Evolutionary conservation across 495 filamentous ascomycete species (phyloP).

Genomic region (Neurospora sp.): DNA sequence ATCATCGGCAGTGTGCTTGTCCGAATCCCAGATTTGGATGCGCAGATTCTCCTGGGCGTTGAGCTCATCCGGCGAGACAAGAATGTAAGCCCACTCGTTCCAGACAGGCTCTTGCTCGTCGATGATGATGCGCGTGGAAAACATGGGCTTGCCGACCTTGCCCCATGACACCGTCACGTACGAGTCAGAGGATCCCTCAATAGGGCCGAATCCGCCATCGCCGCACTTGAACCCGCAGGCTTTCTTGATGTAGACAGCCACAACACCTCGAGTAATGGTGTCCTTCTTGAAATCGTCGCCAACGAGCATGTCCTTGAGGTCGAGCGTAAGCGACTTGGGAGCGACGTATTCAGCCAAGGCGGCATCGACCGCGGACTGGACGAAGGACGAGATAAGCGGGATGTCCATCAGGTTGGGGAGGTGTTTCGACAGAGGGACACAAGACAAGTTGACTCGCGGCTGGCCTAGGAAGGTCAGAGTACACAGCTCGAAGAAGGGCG

Average conservation of each 20-base stretch:
- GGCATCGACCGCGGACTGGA: conserved; percentile 62
- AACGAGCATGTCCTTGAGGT: conserved; percentile 63
- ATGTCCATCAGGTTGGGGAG: conserved; percentile 62
- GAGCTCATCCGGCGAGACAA: conserved; percentile 58
- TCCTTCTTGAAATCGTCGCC: conserved; percentile 73
- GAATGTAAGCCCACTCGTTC: conserved; percentile 55
- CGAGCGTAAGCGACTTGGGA: conserved; percentile 59
- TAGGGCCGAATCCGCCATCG: conserved; percentile 44
- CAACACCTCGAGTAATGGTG: conserved; percentile 50
- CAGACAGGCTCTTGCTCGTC: conserved; percentile 56
- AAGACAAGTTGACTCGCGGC: conserved; percentile 58
- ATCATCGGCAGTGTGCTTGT: conserved; percentile 58
- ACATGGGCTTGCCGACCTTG: conserved; percentile 62
- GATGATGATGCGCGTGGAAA: conserved; percentile 51
- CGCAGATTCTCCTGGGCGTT: conserved; percentile 61
- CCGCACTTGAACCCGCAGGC: conserved; percentile 58
- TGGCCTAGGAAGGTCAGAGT: conserved; percentile 70
- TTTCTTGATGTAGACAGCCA: conserved; percentile 52
- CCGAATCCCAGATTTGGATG: conserved; percentile 64
- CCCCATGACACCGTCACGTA: conserved; percentile 66
- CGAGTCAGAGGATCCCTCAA: conserved; percentile 54
- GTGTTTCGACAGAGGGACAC: conserved; percentile 54
- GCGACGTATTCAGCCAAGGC: conserved; percentile 63
- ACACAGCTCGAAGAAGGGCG: conserved; percentile 59
- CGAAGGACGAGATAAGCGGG: conserved; percentile 60